Evolutionary conservation across 2,329 filamentous ascomycete genomes (phyloP).

Genomic region (Colletotrichum magnum): DNA sequence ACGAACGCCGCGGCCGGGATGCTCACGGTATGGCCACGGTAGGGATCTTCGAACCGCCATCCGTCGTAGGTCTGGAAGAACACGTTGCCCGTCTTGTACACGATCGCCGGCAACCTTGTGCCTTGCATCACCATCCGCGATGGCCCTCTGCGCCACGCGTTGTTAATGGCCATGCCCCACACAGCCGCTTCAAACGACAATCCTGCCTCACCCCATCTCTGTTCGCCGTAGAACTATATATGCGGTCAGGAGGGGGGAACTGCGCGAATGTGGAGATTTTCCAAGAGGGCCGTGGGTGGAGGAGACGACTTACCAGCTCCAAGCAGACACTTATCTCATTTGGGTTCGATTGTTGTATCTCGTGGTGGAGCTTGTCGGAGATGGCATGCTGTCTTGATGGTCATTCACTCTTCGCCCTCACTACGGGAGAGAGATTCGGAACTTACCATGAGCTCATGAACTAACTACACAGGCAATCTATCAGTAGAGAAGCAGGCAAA

Average conservation of each 20-base stretch:
- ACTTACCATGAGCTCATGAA: constrained; percentile 32
- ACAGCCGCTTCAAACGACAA: constrained; percentile 20
- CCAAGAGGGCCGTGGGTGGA: accelerated
- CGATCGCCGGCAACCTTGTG: not conserved
- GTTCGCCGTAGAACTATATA: constrained; percentile 24
- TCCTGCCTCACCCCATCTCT: constrained; percentile 30
- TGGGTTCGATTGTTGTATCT: not conserved
- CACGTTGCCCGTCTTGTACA: no score
- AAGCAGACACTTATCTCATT: not conserved
- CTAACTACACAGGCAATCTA: not conserved
- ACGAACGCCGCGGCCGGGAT: no score
- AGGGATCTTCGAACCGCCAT: no score
- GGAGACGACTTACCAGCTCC: not conserved
- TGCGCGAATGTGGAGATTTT: not conserved
- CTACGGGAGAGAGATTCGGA: not conserved
- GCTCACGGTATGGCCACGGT: no score
- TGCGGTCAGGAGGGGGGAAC: no score
- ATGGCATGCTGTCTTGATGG: constrained; percentile 6
- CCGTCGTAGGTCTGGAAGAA: no score
- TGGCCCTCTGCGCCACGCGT: not conserved
- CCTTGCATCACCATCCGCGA: not conserved
- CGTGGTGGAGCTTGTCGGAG: not conserved
- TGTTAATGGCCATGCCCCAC: constrained; percentile 13
- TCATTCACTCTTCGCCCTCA: not conserved
- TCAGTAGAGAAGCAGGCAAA: not conserved